These are phyloP conservation scores for Scheffersomyces lignicola DNA, from an alignment of 1,139 yeast species.

Conservation along the genomic window DNA sequence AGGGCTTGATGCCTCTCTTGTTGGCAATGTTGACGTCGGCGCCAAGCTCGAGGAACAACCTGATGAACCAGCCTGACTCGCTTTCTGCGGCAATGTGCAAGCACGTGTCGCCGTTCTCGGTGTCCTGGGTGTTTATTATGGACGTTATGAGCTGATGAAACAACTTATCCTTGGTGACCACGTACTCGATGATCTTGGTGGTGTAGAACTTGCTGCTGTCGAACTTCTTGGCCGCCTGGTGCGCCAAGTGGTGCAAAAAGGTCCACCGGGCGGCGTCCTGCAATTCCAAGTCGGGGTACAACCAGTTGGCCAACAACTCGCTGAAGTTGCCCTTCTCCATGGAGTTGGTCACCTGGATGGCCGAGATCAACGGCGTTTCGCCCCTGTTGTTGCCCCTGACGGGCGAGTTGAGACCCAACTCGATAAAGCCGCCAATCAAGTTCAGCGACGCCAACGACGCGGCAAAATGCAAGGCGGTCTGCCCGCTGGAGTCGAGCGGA, in stretches of 20 bases:
- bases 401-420: conserved; percentile 39
- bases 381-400: conserved; percentile 43
- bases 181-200: conserved; percentile 78
- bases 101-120: conserved; percentile 79
- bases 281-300: conserved; percentile 41
- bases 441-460: conserved; percentile 42
- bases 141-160: conserved; percentile 64
- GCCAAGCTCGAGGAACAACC: conserved; percentile 77
- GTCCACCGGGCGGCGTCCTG: conserved; percentile 35
- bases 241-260: conserved; percentile 37
- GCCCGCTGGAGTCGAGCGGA: conserved; percentile 43
- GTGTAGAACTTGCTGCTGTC: conserved; percentile 62
- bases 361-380: conserved; percentile 42
- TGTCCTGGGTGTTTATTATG: conserved; percentile 75
- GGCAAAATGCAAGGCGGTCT: conserved; percentile 50
- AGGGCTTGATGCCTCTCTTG: conserved; percentile 81
- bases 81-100: conserved; percentile 88
- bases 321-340: conserved; percentile 47
- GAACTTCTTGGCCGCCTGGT: conserved; percentile 27
- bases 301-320: conserved; percentile 32
- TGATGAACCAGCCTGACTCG: conserved; percentile 80
- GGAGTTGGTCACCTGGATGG: conserved; percentile 45
- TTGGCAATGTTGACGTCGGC: conserved; percentile 81
- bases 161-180: conserved; percentile 53
- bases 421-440: conserved; percentile 37